phyloP scores from a whole-genome alignment of 2,329 filamentous ascomycete species.

The Ceratocystis cacaofunesta region DNA sequence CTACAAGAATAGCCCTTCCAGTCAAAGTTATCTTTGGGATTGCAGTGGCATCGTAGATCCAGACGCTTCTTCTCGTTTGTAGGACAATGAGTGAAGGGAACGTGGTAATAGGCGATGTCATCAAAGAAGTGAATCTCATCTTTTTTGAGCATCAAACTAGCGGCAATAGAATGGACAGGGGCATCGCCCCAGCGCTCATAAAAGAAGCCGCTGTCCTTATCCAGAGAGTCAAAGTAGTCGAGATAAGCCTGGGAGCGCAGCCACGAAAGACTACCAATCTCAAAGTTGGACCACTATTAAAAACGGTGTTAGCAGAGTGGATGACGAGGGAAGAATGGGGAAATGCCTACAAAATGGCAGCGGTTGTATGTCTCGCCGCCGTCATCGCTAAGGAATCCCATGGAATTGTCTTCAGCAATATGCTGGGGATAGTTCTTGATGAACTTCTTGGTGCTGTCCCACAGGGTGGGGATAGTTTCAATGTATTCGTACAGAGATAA shows the following conservation, averaged over 20 bases:
- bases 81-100: constrained; percentile 95
- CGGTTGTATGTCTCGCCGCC: constrained; percentile 86
- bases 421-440: constrained; percentile 83
- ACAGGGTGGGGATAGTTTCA: constrained; percentile 90
- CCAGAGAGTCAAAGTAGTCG: constrained; percentile 80
- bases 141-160: constrained; percentile 72
- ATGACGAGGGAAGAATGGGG: not conserved
- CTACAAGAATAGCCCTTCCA: constrained; percentile 98
- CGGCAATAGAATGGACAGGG: constrained; percentile 94
- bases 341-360: constrained; percentile 71
- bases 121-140: constrained; percentile 97
- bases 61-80: constrained; percentile 72
- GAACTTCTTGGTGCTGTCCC: constrained; percentile 91
- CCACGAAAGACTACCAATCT: constrained; percentile 89
- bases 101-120: constrained; percentile 95
- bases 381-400: constrained; percentile 86
- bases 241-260: constrained; percentile 75
- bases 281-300: constrained; percentile 94
- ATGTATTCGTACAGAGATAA: constrained; percentile 92
- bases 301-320: constrained; percentile 5
- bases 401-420: constrained; percentile 66
- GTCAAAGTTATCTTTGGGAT: constrained; percentile 95
- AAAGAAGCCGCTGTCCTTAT: constrained; percentile 91
- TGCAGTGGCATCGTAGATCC: constrained; percentile 83
- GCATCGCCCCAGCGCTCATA: constrained; percentile 98